These are phyloP conservation scores for Fusarium sp. DNA, from an alignment of 2,329 filamentous ascomycete species.

Conservation along the genomic window DNA sequence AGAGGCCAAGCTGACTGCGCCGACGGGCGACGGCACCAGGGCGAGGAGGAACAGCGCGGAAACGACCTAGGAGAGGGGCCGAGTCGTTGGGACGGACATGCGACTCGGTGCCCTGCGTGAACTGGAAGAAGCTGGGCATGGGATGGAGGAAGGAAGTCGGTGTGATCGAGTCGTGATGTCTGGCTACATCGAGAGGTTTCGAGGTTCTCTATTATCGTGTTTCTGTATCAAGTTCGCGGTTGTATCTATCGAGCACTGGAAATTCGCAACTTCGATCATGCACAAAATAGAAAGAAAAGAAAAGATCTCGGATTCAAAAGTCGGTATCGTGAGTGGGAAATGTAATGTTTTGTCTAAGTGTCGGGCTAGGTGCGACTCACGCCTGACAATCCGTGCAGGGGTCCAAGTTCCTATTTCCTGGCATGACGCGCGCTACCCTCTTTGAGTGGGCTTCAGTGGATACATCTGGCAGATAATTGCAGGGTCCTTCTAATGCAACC, in stretches of 20 bases:
- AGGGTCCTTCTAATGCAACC: constrained; percentile 13
- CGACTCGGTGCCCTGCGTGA: constrained; percentile 73
- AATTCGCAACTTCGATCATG: background rate
- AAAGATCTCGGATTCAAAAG: constrained; percentile 1
- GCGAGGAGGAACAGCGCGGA: constrained; percentile 68
- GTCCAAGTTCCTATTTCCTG: constrained; percentile 25
- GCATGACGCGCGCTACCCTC: constrained; percentile 27
- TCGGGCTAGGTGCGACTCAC: constrained; percentile 22
- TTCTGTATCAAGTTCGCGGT: background rate
- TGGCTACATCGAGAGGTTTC: constrained; percentile 36
- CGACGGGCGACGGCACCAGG: constrained; percentile 46
- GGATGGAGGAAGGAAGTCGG: constrained; percentile 27
- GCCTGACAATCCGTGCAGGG: constrained; percentile 31
- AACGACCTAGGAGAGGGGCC: constrained; percentile 72
- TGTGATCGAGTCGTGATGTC: constrained; percentile 23
- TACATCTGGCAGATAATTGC: background rate
- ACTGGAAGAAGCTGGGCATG: constrained; percentile 75
- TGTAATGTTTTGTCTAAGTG: constrained; percentile 22
- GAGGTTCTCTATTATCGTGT: constrained; percentile 1
- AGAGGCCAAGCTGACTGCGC: constrained; percentile 54
- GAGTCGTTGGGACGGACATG: constrained; percentile 64
- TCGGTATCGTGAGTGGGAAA: constrained; percentile 14
- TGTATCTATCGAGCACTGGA: background rate
- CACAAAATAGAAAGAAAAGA: background rate
- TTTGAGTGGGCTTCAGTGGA: constrained; percentile 25